phyloP scores from a whole-genome alignment of 768 basidiomycete genomes.

The Tricholoma sp. region DNA sequence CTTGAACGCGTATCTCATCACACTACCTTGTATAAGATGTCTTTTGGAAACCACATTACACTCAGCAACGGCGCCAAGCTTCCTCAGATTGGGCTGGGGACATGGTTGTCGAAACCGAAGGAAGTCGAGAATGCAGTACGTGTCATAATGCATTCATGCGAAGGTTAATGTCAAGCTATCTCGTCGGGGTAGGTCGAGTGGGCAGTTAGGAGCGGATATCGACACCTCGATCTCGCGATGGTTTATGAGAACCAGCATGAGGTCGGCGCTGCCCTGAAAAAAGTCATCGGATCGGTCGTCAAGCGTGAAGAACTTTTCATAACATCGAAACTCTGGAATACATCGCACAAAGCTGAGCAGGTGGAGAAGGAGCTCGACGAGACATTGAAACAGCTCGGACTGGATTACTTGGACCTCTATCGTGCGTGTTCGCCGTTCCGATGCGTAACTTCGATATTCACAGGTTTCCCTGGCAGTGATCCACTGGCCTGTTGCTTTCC shows the following conservation, averaged over 20 bases:
- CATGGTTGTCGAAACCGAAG: slow-evolving; percentile 71
- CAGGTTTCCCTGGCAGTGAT: slow-evolving; percentile 41
- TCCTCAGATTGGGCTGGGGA: slow-evolving; percentile 79
- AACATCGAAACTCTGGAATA: slow-evolving; percentile 83
- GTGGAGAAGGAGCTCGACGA: slow-evolving; percentile 75
- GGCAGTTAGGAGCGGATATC: slow-evolving; percentile 72
- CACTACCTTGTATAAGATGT: slow-evolving; percentile 23
- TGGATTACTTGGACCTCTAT: slow-evolving; percentile 79
- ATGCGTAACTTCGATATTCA: not conserved
- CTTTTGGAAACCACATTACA: slow-evolving; percentile 34
- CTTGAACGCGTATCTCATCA: not conserved
- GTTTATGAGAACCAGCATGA: slow-evolving; percentile 78
- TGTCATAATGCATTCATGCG: slow-evolving; percentile 2
- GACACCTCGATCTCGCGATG: slow-evolving; percentile 82
- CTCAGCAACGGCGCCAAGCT: slow-evolving; percentile 46
- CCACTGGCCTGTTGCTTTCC: slow-evolving; percentile 78
- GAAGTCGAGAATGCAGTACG: slow-evolving; percentile 72
- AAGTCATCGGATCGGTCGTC: slow-evolving; percentile 72
- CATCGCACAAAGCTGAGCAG: slow-evolving; percentile 55
- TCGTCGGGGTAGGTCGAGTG: slow-evolving; percentile 52
- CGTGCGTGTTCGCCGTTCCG: slow-evolving; percentile 36
- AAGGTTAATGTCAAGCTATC: slow-evolving; percentile 1
- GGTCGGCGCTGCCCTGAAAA: slow-evolving; percentile 69
- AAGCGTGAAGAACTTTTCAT: slow-evolving; percentile 78
- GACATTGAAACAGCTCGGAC: slow-evolving; percentile 66